A percentile compares a stretch with the other conserved stretches of the same genome.
These are phyloP conservation scores for Torulaspora maleeae DNA, from an alignment of 805 yeast genomes.

Conservation along the genomic window DNA sequence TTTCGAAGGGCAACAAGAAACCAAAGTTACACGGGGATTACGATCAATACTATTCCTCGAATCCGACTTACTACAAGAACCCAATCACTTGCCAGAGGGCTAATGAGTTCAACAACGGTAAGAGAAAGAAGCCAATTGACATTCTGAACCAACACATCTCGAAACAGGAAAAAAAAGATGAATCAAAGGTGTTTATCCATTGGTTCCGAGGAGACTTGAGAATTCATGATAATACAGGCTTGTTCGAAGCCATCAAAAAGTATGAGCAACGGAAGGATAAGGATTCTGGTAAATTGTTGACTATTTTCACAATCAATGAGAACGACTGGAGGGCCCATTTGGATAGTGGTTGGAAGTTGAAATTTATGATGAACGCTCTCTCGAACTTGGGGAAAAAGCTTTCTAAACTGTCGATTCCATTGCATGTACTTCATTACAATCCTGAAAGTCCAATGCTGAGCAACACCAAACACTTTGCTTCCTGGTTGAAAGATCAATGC, in stretches of 20 bases:
- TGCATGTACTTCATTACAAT: conserved; percentile 27
- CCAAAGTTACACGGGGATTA: conserved; percentile 12
- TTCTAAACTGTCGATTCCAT: conserved; percentile 37
- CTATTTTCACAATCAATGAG: conserved; percentile 41
- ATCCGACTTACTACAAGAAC: conserved; percentile 17
- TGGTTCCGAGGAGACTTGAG: conserved; percentile 48
- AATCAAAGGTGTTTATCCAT: conserved; percentile 35
- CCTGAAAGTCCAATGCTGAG: conserved; percentile 16
- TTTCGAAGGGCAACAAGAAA: conserved; percentile 3
- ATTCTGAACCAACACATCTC: conserved; percentile 8
- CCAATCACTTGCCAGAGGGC: conserved; percentile 19
- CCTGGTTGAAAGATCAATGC: conserved; percentile 25
- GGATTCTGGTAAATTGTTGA: conserved; percentile 34
- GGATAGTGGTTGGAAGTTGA: conserved; percentile 42
- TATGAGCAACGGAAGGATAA: conserved; percentile 26
- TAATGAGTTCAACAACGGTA: conserved; percentile 19
- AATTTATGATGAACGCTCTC: conserved; percentile 38
- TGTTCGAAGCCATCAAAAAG: conserved; percentile 36
- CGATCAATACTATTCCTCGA: conserved; percentile 15
- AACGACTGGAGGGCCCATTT: conserved; percentile 42
- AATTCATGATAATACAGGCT: conserved; percentile 41
- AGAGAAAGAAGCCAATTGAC: conserved; percentile 18
- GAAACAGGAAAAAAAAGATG: conserved; percentile 1
- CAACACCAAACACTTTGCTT: conserved; percentile 16
- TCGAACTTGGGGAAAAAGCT: conserved; percentile 33